phyloP scores from a whole-genome alignment of 768 basidiomycete genomes.

The Crassisporium funariophilum region DNA sequence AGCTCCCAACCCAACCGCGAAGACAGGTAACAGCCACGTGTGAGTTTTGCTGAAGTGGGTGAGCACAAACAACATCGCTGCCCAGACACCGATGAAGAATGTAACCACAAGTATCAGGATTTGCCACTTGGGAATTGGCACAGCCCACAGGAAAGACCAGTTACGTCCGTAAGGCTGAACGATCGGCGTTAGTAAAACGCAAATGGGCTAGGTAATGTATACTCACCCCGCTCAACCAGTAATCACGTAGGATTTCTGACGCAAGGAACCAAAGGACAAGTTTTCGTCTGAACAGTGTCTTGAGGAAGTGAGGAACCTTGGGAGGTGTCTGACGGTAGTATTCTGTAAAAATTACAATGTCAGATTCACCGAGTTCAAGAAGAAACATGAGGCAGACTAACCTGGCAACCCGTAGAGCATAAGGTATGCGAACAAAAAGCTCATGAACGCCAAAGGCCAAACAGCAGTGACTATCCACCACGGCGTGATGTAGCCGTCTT shows the following conservation, averaged over 20 bases:
- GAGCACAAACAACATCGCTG: constrained; percentile 66
- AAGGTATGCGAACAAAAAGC: constrained; percentile 77
- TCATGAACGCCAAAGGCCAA: constrained; percentile 82
- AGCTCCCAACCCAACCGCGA: constrained; percentile 92
- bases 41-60: constrained; percentile 91
- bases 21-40: constrained; percentile 93
- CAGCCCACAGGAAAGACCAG: constrained; percentile 92
- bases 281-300: constrained; percentile 86
- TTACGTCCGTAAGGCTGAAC: constrained; percentile 87
- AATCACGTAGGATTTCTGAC: constrained; percentile 89
- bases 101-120: constrained; percentile 75
- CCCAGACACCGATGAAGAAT: constrained; percentile 93
- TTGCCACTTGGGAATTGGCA: constrained; percentile 80
- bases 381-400: constrained; percentile 27
- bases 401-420: constrained; percentile 89
- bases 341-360: constrained; percentile 49
- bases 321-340: constrained; percentile 93
- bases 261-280: constrained; percentile 95
- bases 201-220: neutral
- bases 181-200: constrained; percentile 11
- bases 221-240: constrained; percentile 86
- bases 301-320: constrained; percentile 91
- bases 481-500: constrained; percentile 59
- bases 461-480: constrained; percentile 83
- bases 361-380: constrained; percentile 6